Conservation (phyloP, 805 yeast genomes). For the Candida gorgasii region DNA sequence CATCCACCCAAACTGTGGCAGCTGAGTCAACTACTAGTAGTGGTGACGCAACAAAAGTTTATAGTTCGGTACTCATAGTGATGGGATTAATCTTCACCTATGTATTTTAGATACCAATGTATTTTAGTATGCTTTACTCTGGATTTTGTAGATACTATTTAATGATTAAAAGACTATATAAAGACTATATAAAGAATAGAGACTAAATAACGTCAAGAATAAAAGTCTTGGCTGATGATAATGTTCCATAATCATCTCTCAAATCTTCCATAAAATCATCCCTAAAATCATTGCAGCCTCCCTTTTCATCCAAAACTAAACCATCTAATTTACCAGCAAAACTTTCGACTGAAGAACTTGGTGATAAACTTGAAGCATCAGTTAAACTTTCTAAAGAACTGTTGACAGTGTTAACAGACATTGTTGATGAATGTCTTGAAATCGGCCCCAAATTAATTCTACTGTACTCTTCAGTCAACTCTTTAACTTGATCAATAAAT, state of each 20-base stretch:
- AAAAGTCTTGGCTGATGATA: conserved; percentile 4
- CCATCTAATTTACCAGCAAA: not conserved
- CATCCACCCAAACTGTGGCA: conserved; percentile 5
- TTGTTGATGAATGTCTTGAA: not conserved
- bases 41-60: conserved; percentile 6
- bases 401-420: not conserved
- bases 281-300: too few relatives aligned
- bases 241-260: conserved; percentile 5
- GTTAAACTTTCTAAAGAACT: conserved; percentile 1
- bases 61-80: conserved; percentile 3
- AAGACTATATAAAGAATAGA: too few relatives aligned
- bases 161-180: too few relatives aligned
- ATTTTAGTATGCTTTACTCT: too few relatives aligned
- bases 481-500: not conserved
- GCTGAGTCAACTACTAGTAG: conserved; percentile 7
- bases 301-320: not conserved
- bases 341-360: not conserved
- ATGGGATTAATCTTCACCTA: not conserved
- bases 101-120: not conserved
- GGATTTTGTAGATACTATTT: too few relatives aligned
- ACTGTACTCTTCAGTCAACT: not conserved
- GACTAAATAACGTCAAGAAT: too few relatives aligned
- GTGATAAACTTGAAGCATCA: not conserved
- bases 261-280: too few relatives aligned
- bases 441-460: not conserved